Evolutionary conservation across 495 filamentous ascomycete genomes (phyloP).

Genomic region (Talaromyces nanjingensis): DNA sequence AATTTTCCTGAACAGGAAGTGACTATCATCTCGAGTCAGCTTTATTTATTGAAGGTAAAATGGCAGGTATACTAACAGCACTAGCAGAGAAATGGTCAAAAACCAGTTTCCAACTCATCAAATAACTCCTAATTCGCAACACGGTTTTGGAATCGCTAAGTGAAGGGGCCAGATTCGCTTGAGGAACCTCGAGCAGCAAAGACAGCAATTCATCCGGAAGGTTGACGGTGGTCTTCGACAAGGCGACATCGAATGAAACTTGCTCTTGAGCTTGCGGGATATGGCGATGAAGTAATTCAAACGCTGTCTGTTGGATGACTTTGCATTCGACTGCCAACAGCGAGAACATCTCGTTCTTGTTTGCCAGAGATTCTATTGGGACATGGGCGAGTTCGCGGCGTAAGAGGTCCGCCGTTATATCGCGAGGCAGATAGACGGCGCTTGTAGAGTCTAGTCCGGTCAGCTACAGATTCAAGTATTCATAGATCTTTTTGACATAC

Average conservation of each 20-base stretch:
- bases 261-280: conserved; percentile 74
- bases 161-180: conserved; percentile 40
- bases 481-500: conserved; percentile 17
- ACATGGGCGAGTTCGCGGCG: conserved; percentile 55
- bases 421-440: conserved; percentile 53
- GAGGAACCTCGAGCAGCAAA: conserved; percentile 49
- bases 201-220: conserved; percentile 67
- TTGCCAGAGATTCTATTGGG: conserved; percentile 45
- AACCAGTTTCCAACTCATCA: conserved; percentile 86
- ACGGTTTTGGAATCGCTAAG: conserved; percentile 33
- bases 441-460: conserved; percentile 36
- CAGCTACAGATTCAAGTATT: neutral
- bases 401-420: conserved; percentile 63
- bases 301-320: conserved; percentile 71
- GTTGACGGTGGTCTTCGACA: conserved; percentile 62
- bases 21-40: conserved; percentile 36
- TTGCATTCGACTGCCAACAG: conserved; percentile 70
- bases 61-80: conserved; percentile 41
- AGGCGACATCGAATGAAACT: conserved; percentile 69
- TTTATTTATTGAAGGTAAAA: conserved; percentile 5
- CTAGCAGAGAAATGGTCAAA: conserved; percentile 76
- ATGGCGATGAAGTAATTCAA: conserved; percentile 67
- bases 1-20: conserved; percentile 71
- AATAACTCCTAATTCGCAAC: conserved; percentile 57
- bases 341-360: conserved; percentile 57